Evolutionary conservation across 2,329 filamentous ascomycete species (phyloP).

Genomic region (Leptodontidium sp.): DNA sequence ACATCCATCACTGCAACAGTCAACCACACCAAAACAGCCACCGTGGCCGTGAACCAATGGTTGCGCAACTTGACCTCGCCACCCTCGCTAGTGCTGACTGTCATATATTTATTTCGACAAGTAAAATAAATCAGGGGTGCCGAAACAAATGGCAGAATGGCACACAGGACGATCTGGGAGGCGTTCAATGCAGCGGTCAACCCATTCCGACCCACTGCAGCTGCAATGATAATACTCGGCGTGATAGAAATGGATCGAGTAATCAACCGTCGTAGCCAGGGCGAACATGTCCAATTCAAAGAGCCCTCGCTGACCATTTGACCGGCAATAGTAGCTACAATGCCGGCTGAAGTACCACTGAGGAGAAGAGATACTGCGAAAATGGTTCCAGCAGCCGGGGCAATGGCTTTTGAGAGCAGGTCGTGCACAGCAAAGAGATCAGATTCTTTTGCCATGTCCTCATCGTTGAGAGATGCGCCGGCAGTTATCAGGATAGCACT

Average conservation of each 20-base stretch:
- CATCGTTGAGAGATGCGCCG: conserved; percentile 76
- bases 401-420: conserved; percentile 72
- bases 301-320: conserved; percentile 91
- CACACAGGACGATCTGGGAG: conserved; percentile 78
- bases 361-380: conserved; percentile 84
- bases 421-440: conserved; percentile 86
- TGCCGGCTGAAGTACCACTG: conserved; percentile 81
- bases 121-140: conserved; percentile 89
- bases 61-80: conserved; percentile 68
- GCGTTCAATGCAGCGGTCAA: conserved; percentile 77
- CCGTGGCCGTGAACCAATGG: conserved; percentile 65
- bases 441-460: conserved; percentile 63
- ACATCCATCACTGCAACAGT: conserved; percentile 81
- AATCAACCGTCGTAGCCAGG: conserved; percentile 80
- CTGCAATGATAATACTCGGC: conserved; percentile 84
- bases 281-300: conserved; percentile 75
- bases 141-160: conserved; percentile 81
- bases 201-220: conserved; percentile 74
- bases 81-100: conserved; percentile 43
- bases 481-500: conserved; percentile 83
- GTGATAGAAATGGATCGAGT: conserved; percentile 83
- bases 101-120: conserved; percentile 82
- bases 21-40: conserved; percentile 73
- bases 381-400: conserved; percentile 80
- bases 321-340: conserved; percentile 87